phyloP scores from a whole-genome alignment of 2,329 filamentous ascomycete genomes.

The Colletotrichum spaethianum region DNA sequence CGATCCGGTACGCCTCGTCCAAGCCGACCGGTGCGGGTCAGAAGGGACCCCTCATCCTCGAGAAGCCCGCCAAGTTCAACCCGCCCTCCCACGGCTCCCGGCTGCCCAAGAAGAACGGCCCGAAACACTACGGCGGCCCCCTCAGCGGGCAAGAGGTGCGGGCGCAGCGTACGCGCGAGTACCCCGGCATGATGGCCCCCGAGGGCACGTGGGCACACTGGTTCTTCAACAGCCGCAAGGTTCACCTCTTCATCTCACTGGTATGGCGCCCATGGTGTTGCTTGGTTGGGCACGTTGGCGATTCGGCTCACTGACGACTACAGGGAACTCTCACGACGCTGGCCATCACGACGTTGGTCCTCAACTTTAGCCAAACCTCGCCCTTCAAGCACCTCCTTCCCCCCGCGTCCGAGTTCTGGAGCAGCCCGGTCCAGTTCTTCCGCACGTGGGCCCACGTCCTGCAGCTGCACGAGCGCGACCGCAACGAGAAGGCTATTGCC shows the following conservation, averaged over 20 bases:
- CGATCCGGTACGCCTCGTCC: conserved; percentile 51
- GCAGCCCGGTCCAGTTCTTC: conserved; percentile 78
- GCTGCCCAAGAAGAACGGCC: conserved; percentile 69
- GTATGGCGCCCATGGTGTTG: conserved; percentile 62
- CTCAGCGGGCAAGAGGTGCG: conserved; percentile 76
- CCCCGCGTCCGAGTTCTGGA: conserved; percentile 75
- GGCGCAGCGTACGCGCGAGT: conserved; percentile 78
- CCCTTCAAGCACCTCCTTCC: conserved; percentile 87
- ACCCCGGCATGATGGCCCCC: conserved; percentile 91
- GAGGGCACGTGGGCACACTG: conserved; percentile 86
- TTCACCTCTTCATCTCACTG: conserved; percentile 89
- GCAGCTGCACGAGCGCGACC: conserved; percentile 81
- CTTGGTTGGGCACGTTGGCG: background rate
- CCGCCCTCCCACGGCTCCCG: conserved; percentile 90
- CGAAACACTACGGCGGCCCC: conserved; percentile 81
- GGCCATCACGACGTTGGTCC: conserved; percentile 79
- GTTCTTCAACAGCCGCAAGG: conserved; percentile 82
- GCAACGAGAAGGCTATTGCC: conserved; percentile 77
- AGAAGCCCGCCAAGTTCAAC: conserved; percentile 90
- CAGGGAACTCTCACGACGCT: conserved; percentile 78
- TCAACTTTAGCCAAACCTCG: conserved; percentile 84
- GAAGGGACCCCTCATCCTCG: conserved; percentile 79
- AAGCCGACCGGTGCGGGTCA: conserved; percentile 45
- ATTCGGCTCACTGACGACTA: conserved; percentile 11
- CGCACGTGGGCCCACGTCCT: conserved; percentile 79